Evolutionary conservation across 768 basidiomycete species (phyloP).

Genomic region (Boletales sp.): DNA sequence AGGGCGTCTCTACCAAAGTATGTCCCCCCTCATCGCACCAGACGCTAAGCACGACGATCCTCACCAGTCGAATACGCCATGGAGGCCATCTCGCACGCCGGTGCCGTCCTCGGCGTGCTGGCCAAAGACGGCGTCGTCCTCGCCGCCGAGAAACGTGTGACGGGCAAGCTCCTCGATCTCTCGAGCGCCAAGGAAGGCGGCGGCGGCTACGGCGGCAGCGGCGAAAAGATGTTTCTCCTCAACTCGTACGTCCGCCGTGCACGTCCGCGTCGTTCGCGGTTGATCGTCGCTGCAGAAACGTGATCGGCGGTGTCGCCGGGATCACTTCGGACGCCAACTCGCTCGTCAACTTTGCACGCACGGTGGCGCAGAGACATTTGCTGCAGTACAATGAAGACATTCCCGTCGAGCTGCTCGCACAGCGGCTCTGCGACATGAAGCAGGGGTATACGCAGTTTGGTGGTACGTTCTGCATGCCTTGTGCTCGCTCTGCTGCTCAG

Average conservation of each 20-base stretch:
- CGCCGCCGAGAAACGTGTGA: slow-evolving; percentile 97
- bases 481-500: background rate
- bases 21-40: slow-evolving; percentile 23
- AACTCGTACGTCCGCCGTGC: slow-evolving; percentile 62
- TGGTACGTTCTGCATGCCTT: slow-evolving; percentile 45
- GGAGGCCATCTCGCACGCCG: slow-evolving; percentile 97
- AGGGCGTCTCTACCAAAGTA: slow-evolving; percentile 98
- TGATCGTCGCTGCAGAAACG: slow-evolving; percentile 58
- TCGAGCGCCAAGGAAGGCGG: slow-evolving; percentile 74
- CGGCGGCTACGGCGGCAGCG: slow-evolving; percentile 87
- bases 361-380: slow-evolving; percentile 86
- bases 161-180: slow-evolving; percentile 93
- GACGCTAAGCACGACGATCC: slow-evolving; percentile 1
- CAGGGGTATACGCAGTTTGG: slow-evolving; percentile 98
- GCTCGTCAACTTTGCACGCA: slow-evolving; percentile 89
- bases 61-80: slow-evolving; percentile 95
- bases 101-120: slow-evolving; percentile 88
- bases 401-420: slow-evolving; percentile 93
- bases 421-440: slow-evolving; percentile 93
- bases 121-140: slow-evolving; percentile 90
- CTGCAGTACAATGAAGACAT: slow-evolving; percentile 95
- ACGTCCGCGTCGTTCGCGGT: slow-evolving; percentile 2
- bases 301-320: slow-evolving; percentile 92
- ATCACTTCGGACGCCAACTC: slow-evolving; percentile 98
- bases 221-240: slow-evolving; percentile 96